These are phyloP conservation scores for Aspergillus baeticus DNA, from an alignment of 495 filamentous ascomycete genomes.

Conservation along the genomic window DNA sequence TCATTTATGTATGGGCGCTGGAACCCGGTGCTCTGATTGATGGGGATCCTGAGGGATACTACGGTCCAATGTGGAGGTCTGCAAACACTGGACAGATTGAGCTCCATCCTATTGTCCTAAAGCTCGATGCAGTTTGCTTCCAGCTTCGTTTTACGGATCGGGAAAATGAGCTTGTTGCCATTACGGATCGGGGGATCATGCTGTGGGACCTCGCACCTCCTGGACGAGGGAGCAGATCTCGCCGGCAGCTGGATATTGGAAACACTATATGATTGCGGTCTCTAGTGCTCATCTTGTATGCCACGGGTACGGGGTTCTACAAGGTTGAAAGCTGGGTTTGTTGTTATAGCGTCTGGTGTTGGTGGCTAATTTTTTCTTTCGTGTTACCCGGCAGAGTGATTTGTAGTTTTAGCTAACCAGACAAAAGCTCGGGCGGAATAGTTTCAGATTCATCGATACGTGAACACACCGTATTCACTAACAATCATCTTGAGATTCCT, in stretches of 20 bases:
- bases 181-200: constrained; percentile 49
- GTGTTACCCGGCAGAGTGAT: too few relatives aligned
- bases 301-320: too few relatives aligned
- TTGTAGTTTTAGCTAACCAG: too few relatives aligned
- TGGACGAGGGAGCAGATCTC: constrained; percentile 14
- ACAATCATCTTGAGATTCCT: too few relatives aligned
- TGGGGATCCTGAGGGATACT: constrained; percentile 26
- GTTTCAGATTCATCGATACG: too few relatives aligned
- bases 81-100: constrained; percentile 23
- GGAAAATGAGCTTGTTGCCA: constrained; percentile 42
- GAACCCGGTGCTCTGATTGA: constrained; percentile 36
- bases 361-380: not conserved
- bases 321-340: not conserved
- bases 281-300: too few relatives aligned
- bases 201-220: constrained; percentile 33
- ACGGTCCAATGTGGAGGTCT: constrained; percentile 28
- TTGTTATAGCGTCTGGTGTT: not conserved
- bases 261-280: not conserved
- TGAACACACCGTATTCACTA: too few relatives aligned
- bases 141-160: constrained; percentile 36
- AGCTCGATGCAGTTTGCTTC: constrained; percentile 41
- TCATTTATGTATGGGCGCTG: constrained; percentile 45
- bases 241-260: not conserved
- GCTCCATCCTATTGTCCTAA: constrained; percentile 34
- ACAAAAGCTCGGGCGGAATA: too few relatives aligned